Evolutionary conservation across 352 stramenopile genomes (phyloP), one percentile per base, ranked within the genome.

Genomic region (Globisporangium iwayamae): DNA sequence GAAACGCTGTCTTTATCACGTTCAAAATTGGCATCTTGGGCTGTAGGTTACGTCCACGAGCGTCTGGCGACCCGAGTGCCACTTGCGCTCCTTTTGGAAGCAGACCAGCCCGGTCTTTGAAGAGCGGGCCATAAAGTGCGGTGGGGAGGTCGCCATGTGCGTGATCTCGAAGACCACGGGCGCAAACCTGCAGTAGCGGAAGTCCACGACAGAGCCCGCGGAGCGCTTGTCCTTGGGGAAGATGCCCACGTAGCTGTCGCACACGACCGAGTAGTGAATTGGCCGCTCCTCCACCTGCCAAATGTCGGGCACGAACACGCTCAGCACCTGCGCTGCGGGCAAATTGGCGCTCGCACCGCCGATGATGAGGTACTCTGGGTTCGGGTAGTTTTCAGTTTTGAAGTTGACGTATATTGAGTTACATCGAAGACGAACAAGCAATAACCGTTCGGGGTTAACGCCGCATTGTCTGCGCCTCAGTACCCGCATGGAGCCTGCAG

Each of bases 351-450:
- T 28, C 25, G 72, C 71, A 25, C 82, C 82, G 1, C 62, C 70
- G 32, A 89, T 43, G 16, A 83, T 74, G 14, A 91, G 52, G 38
- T 88, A 65, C 30, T 85, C 69, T 7, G 81, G 74, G 0, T 81
- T 28, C 1, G 25, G 25, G 25, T 28, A 28, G 25, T 28, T 28
- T 38, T 38, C 34, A 38, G 34, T 43, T 43, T 43, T 16, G 34
- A 13, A 32, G 45, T 50, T 50, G 45, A 50, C n/a, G 18, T 50
- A 50, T 50, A 50, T 50, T 50, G 28, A 7, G 45, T 50, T 50
- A 30, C 45, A 25, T 50, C 45, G 9, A 11, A 25, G 45, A 50
- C 20, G 45, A 50, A 50, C 6, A 18, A 16, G 18, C 28, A 50
- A 50, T 28, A 30, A 50, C 45, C 45, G 18, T 16, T 43, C 38